Percentiles rank a stretch among this genome's conserved stretches.
These are phyloP conservation scores for Wallacemonas rigidus DNA, from an alignment of 208 protist species.

Conservation along the genomic window DNA sequence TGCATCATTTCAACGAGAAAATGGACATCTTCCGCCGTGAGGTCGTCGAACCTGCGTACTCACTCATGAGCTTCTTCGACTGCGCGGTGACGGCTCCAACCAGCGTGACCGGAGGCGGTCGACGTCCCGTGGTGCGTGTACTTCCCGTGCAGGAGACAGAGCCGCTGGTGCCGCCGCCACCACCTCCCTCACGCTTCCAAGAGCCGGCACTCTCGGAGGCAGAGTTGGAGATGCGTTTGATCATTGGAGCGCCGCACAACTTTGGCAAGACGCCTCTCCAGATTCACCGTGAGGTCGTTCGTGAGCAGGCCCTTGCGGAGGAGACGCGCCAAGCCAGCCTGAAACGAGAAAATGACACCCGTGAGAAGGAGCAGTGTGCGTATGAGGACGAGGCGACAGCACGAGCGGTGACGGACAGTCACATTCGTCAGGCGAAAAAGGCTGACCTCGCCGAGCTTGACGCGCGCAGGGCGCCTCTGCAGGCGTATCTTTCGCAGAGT, in stretches of 20 bases:
- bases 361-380: slow-evolving; percentile 38
- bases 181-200: slow-evolving; percentile 62
- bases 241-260: slow-evolving; percentile 82
- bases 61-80: slow-evolving; percentile 81
- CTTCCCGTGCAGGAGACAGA: slow-evolving; percentile 58
- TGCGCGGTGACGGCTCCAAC: slow-evolving; percentile 50
- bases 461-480: slow-evolving; percentile 77
- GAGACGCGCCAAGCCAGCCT: slow-evolving; percentile 40
- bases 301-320: slow-evolving; percentile 47
- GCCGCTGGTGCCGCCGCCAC: slow-evolving; percentile 68
- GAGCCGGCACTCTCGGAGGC: slow-evolving; percentile 31
- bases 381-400: slow-evolving; percentile 33
- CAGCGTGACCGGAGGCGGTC: slow-evolving; percentile 38
- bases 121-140: slow-evolving; percentile 37
- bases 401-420: slow-evolving; percentile 8
- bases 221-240: slow-evolving; percentile 49
- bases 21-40: slow-evolving; percentile 58
- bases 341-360: slow-evolving; percentile 1
- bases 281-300: slow-evolving; percentile 68
- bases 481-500: slow-evolving; percentile 88
- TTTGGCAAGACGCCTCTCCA: slow-evolving; percentile 89
- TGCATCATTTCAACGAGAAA: slow-evolving; percentile 63
- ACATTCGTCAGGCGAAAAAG: slow-evolving; percentile 40
- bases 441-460: slow-evolving; percentile 87
- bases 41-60: slow-evolving; percentile 64